These are phyloP conservation scores for Ambrosia hybrid DNA, from an alignment of 140 eudicot species.

Conservation along the genomic window DNA sequence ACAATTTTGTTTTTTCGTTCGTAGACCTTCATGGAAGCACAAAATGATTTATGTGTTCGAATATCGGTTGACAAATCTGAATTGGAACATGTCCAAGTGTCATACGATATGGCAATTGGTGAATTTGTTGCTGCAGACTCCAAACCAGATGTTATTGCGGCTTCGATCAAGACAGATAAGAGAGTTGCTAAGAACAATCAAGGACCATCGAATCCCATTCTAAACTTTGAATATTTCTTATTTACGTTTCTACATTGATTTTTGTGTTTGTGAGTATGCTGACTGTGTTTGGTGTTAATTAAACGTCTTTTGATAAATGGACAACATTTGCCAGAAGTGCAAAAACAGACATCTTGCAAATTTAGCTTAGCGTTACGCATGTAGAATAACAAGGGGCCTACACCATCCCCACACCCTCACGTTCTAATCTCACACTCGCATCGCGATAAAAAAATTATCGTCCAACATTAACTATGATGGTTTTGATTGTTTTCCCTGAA, in stretches of 20 bases:
- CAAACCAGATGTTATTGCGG: conserved; percentile 35
- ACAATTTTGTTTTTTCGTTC: background rate
- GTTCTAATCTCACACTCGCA: too few relatives aligned
- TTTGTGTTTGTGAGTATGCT: background rate
- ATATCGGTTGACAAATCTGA: conserved; percentile 15
- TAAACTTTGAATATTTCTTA: too few relatives aligned
- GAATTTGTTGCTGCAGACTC: conserved; percentile 44
- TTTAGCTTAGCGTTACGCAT: too few relatives aligned
- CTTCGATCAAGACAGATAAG: conserved; percentile 35
- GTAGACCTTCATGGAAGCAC: conserved; percentile 35
- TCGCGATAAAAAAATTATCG: too few relatives aligned
- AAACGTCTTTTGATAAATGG: too few relatives aligned
- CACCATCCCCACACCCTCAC: too few relatives aligned
- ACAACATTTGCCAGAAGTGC: too few relatives aligned
- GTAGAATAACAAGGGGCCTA: too few relatives aligned
- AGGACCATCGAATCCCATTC: background rate
- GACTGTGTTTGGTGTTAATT: background rate
- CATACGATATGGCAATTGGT: conserved; percentile 56
- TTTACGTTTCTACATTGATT: background rate
- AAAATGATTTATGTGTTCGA: conserved; percentile 16
- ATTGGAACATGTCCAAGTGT: conserved; percentile 4
- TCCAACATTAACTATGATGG: too few relatives aligned
- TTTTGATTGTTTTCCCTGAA: too few relatives aligned
- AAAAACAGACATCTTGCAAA: too few relatives aligned
- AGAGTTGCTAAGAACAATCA: background rate